phyloP scores from a whole-genome alignment of 2,329 filamentous ascomycete genomes.

The Colletotrichum phormii region DNA sequence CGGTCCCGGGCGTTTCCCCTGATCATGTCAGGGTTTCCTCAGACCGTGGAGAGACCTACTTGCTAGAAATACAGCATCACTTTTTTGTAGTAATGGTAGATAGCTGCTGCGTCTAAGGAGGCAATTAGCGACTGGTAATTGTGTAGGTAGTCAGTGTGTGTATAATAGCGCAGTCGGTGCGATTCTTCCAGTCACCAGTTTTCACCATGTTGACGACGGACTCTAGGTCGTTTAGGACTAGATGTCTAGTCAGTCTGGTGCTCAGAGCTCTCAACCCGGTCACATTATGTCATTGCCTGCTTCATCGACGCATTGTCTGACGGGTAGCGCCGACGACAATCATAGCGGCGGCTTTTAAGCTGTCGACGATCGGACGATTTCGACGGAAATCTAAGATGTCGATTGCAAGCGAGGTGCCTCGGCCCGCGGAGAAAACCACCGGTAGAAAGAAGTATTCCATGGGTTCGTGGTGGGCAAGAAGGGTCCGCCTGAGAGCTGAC shows the following conservation, averaged over 20 bases:
- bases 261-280: neutral
- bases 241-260: neutral
- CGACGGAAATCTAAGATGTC: neutral
- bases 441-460: neutral
- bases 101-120: neutral
- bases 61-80: neutral
- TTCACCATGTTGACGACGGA: neutral
- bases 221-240: neutral
- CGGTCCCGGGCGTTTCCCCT: neutral
- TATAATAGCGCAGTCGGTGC: neutral
- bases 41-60: neutral
- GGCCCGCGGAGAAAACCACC: neutral
- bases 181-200: neutral
- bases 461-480: neutral
- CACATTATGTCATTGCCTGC: neutral
- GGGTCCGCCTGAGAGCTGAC: neutral
- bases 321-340: neutral
- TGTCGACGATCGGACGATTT: neutral
- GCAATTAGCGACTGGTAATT: neutral
- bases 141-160: neutral
- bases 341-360: neutral
- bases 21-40: conserved; percentile 8
- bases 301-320: neutral
- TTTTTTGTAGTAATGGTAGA: neutral
- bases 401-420: neutral